These are phyloP conservation scores for Auricularia sp. DNA, from an alignment of 768 basidiomycete species.

Conservation along the genomic window DNA sequence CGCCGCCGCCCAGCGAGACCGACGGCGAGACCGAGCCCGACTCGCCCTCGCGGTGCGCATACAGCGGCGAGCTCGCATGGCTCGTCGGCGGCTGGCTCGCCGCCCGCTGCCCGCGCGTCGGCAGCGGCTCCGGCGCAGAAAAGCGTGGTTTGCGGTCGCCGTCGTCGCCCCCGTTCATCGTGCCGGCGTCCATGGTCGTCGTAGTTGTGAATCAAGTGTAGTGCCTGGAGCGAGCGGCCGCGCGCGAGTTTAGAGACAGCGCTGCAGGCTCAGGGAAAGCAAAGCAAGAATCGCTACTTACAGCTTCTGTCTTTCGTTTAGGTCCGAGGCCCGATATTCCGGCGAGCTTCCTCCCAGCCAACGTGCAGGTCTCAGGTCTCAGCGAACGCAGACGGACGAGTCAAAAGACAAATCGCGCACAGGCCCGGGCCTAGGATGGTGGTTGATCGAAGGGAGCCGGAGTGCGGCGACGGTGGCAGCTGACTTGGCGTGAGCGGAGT, in stretches of 20 bases:
- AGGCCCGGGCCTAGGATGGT: background rate
- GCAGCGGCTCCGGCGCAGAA: background rate
- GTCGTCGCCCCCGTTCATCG: background rate
- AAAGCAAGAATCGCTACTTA: too few species aligned
- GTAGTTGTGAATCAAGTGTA: too few species aligned
- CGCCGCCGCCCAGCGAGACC: conserved; percentile 29
- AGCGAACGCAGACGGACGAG: too few species aligned
- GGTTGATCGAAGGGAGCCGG: background rate
- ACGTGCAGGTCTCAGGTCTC: too few species aligned
- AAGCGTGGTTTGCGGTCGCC: background rate
- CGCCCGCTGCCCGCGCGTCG: conserved; percentile 34
- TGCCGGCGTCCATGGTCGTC: background rate
- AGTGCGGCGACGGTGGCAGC: background rate
- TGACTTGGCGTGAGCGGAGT: background rate
- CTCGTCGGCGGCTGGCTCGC: conserved; percentile 58
- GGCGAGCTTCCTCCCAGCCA: background rate
- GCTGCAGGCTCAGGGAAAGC: too few species aligned
- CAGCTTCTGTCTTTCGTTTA: too few species aligned
- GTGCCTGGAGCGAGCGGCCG: too few species aligned
- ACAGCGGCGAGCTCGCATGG: conserved; percentile 29
- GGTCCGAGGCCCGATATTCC: background rate
- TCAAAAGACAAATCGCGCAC: too few species aligned
- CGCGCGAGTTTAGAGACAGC: too few species aligned
- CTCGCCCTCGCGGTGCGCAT: conserved; percentile 51
- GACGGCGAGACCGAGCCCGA: conserved; percentile 31